Base-by-base conservation (phyloP, 1,284 basidiomycete species). In the Ustilago shanxiensis region DNA sequence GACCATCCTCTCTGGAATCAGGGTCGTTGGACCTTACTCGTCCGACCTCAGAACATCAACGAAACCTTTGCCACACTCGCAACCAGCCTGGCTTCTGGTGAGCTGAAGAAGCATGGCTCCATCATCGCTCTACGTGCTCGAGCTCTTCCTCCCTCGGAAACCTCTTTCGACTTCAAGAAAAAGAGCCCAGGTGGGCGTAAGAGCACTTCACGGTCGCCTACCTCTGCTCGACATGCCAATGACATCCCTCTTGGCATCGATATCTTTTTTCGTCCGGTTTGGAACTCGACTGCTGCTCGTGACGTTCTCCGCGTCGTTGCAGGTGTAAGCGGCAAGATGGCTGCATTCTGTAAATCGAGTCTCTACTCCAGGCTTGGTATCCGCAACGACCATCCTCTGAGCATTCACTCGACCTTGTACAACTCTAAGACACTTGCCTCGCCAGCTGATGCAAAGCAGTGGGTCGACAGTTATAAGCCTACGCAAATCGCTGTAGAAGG, bases 21-120 rank as follows among this genome's bases (percentile, higher is more conserved):
- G 20, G 72, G 72, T 22, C 53, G 47, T 16, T 74, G 72, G 72
- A 74, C 72, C 7, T 45, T 74, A 41, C 45, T 74, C 50, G 31
- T 63, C 35, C 20, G 22, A 1, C 56, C 61, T 2, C 20, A 45
- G n/a, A 45, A 66, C 28, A 60, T 74, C 55, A 59, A 74, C 29
- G 4, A 33, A 3, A 47, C 37, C 8, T 74, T 65, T 28, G 35
- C 44, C 8, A 29, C 16, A 8, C 62, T 74, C 3, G 62, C 59
- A 20, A 47, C 62, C 22, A 62, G 66, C 24, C 61, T 74, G 20
- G 61, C 51, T 16, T 39, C 58, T 2, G 72, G 66, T 20, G 47
- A 66, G 20, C 55, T 69, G 9, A n/a, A 33, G 18, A 61, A 45
- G 14, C 51, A 65, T 3, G 52, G 58, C 16, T 37, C n/a, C 6